Evolutionary conservation across 2,329 filamentous ascomycete species (phyloP), one percentile per base, ranked within the genome.

Genomic region (Phaeosphaeriaceae sp.): DNA sequence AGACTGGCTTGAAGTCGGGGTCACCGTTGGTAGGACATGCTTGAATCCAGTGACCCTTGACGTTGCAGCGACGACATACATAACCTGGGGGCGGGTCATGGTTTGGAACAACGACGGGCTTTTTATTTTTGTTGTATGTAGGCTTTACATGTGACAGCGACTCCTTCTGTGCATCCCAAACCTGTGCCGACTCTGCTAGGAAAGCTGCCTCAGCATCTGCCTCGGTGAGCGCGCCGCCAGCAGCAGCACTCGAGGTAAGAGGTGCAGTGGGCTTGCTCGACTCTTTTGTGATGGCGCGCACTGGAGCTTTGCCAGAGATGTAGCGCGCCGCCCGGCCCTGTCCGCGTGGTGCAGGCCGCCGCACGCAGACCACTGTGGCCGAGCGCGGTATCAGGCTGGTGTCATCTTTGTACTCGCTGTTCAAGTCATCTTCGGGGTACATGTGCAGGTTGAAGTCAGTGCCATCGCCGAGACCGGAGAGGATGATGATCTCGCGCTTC

Each of bases 31-130:
- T 99, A 7, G 95, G 95, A 73, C 95, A 99, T 52, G 92, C 87
- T 80, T 98, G 94, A 62, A 99, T 99, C 94, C 94, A 99, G 78
- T 99, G 95, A n/a, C 93, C 95, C 81, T 97, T 97, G 78, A 97
- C 91, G 61, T 93, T 91, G 79, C 95, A 99, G 50, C 95, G 90
- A 76, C 97, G 97, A 80, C 95, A 99, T 61, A 97, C 90, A 78
- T 99, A 99, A 53, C 93, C 93, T 53, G 91, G 90, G 1, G 95
- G 95, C 2, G 95, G 93, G 47, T 95, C 92, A 73, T 97, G 93
- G 69, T 96, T 93, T 3, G 95, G 95, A 25, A 96, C 91, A 64
- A 91, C 91, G 56, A 86, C 83, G 3, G 87, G 85, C 73, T 95
- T 95, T 48, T 77, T 50, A 40, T 50, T 73, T 61, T 72, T 76